These are phyloP conservation scores for Pseudozyma sp. DNA, from an alignment of 1,284 basidiomycete genomes.

Conservation along the genomic window DNA sequence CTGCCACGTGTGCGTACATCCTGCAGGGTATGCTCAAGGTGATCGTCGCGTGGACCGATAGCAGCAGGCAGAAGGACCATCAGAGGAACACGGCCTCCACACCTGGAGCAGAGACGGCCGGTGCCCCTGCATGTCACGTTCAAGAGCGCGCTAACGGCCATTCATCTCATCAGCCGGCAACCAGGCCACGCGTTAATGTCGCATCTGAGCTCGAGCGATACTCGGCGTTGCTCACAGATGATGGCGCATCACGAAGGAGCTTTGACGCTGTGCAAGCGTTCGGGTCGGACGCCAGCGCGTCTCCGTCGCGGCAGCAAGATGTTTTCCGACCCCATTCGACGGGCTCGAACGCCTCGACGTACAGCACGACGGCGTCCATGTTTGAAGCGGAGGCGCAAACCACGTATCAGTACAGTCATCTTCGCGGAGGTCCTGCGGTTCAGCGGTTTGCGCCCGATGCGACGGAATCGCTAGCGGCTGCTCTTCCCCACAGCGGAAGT, in stretches of 20 bases:
- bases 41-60: conserved; percentile 37
- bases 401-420: conserved; percentile 4
- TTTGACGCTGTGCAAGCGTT: conserved; percentile 16
- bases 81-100: conserved; percentile 13
- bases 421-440: not conserved
- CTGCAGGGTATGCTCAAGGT: conserved; percentile 44
- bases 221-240: conserved; percentile 6
- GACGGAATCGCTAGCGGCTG: conserved; percentile 30
- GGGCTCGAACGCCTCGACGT: not conserved
- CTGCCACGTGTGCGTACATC: conserved; percentile 43
- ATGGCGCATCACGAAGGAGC: conserved; percentile 2
- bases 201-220: conserved; percentile 11
- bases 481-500: conserved; percentile 10
- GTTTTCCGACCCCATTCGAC: not conserved
- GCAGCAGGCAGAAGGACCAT: conserved; percentile 31
- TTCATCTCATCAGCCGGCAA: not conserved
- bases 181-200: not conserved
- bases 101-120: not conserved
- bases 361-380: conserved; percentile 8
- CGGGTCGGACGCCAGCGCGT: not conserved
- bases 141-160: not conserved
- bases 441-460: conserved; percentile 7
- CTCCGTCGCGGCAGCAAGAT: not conserved
- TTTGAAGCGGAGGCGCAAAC: conserved; percentile 3
- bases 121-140: not conserved